phyloP scores from a whole-genome alignment of 2,329 filamentous ascomycete genomes.

The Fonsecaea multimorphosa region DNA sequence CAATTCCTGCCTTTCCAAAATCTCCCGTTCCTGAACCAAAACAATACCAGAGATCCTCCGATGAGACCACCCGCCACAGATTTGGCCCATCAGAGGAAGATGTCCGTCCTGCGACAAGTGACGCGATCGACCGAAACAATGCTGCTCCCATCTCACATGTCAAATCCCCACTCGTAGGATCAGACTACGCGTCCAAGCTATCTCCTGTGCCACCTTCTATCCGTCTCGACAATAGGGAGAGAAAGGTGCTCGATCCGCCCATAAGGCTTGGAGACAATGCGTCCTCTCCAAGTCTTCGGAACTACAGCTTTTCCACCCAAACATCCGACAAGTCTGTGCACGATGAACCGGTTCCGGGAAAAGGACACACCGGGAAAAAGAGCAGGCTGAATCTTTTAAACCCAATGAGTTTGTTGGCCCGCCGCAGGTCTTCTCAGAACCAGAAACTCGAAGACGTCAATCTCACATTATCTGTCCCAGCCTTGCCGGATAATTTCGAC shows the following conservation, averaged over 20 bases:
- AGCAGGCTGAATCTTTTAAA: slow-evolving; percentile 62
- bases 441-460: slow-evolving; percentile 59
- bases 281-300: slow-evolving; percentile 30
- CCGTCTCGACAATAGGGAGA: slow-evolving; percentile 14
- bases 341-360: slow-evolving; percentile 36
- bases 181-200: slow-evolving; percentile 12
- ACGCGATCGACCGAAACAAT: slow-evolving; percentile 24
- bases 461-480: slow-evolving; percentile 55
- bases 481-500: slow-evolving; percentile 66
- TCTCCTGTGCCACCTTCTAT: slow-evolving; percentile 16
- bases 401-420: slow-evolving; percentile 65
- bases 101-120: slow-evolving; percentile 36
- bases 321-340: slow-evolving; percentile 12
- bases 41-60: slow-evolving; percentile 29
- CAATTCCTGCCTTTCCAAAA: slow-evolving; percentile 12
- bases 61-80: slow-evolving; percentile 32
- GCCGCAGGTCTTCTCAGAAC: slow-evolving; percentile 61
- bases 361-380: slow-evolving; percentile 53
- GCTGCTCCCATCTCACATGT: not conserved
- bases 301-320: slow-evolving; percentile 29
- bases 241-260: slow-evolving; percentile 23
- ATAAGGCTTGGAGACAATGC: slow-evolving; percentile 24
- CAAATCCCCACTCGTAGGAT: not conserved
- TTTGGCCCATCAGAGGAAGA: slow-evolving; percentile 27
- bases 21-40: slow-evolving; percentile 12